A percentile compares a stretch with the other conserved stretches of the same genome.
Evolutionary conservation across 2,329 filamentous ascomycete species (phyloP).

Genomic region (Laburnicola sp.): DNA sequence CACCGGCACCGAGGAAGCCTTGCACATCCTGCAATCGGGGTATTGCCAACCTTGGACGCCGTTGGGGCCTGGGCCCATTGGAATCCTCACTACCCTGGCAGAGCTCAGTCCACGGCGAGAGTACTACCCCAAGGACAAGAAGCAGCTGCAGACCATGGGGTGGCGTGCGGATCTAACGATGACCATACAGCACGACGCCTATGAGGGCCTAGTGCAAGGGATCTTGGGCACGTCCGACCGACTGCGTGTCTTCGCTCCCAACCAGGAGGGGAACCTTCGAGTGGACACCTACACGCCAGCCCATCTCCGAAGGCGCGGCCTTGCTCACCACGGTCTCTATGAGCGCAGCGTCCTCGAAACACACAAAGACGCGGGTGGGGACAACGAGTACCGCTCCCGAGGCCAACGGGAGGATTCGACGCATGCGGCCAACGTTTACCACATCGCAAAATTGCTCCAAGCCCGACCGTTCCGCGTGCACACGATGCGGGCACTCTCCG

Average conservation of each 20-base stretch:
- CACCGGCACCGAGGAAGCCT: slow-evolving; percentile 59
- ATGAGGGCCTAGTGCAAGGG: slow-evolving; percentile 13
- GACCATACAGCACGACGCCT: slow-evolving; percentile 27
- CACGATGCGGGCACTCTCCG: slow-evolving; percentile 14
- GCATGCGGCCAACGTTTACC: slow-evolving; percentile 19
- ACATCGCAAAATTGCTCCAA: slow-evolving; percentile 14
- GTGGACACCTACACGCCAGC: slow-evolving; percentile 8
- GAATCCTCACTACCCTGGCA: slow-evolving; percentile 28
- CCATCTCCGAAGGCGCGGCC: slow-evolving; percentile 20
- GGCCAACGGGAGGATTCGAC: slow-evolving; percentile 12
- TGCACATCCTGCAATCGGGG: slow-evolving; percentile 53
- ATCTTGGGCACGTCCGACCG: slow-evolving; percentile 19
- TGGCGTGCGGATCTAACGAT: slow-evolving; percentile 48
- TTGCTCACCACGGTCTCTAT: slow-evolving; percentile 15
- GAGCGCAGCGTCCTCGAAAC: slow-evolving; percentile 12
- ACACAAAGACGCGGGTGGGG: not conserved
- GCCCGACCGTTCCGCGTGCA: slow-evolving; percentile 13
- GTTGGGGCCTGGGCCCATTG: not conserved
- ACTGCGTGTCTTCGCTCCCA: slow-evolving; percentile 15
- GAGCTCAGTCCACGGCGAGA: slow-evolving; percentile 39
- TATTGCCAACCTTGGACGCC: slow-evolving; percentile 46
- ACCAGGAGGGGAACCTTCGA: slow-evolving; percentile 11
- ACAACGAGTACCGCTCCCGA: slow-evolving; percentile 16
- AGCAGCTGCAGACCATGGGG: slow-evolving; percentile 46
- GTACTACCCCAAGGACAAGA: slow-evolving; percentile 51